These are phyloP conservation scores for Ascodesmis nigricans DNA, from an alignment of 495 filamentous ascomycete genomes.

Conservation along the genomic window DNA sequence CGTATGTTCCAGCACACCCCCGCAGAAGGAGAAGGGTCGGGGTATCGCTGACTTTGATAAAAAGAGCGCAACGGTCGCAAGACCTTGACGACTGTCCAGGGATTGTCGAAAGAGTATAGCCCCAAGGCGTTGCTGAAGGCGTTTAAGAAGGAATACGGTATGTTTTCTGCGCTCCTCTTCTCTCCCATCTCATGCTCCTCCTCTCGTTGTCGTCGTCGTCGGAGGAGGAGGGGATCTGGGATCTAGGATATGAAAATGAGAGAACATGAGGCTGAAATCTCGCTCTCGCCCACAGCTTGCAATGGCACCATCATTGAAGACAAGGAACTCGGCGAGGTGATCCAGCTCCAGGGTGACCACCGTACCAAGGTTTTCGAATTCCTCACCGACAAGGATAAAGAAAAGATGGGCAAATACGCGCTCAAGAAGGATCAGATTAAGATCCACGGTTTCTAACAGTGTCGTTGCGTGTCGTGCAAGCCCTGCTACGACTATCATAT, in stretches of 20 bases:
- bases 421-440: constrained; percentile 42
- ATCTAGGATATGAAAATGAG: not conserved
- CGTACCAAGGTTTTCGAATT: constrained; percentile 97
- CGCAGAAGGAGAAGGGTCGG: too few species aligned
- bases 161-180: constrained; percentile 24
- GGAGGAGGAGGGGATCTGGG: too few species aligned
- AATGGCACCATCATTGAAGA: constrained; percentile 99
- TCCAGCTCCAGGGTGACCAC: constrained; percentile 97
- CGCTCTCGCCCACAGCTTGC: constrained; percentile 42
- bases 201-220: not conserved
- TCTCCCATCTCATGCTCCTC: too few species aligned
- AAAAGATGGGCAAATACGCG: constrained; percentile 43
- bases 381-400: constrained; percentile 82
- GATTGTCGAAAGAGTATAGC: constrained; percentile 92
- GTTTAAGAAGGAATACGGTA: constrained; percentile 99
- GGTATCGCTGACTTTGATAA: too few species aligned
- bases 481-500: too few species aligned
- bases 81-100: constrained; percentile 98
- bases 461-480: too few species aligned
- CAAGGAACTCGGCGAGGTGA: constrained; percentile 97
- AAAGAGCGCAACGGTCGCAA: constrained; percentile 99
- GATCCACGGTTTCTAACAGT: constrained; percentile 67
- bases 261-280: constrained; percentile 3
- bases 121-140: constrained; percentile 99
- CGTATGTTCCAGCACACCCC: constrained; percentile 39